Percentiles rank a stretch among this genome's conserved stretches.
Conservation (phyloP, 345 rosid species). For the Aegle marmelos region DNA sequence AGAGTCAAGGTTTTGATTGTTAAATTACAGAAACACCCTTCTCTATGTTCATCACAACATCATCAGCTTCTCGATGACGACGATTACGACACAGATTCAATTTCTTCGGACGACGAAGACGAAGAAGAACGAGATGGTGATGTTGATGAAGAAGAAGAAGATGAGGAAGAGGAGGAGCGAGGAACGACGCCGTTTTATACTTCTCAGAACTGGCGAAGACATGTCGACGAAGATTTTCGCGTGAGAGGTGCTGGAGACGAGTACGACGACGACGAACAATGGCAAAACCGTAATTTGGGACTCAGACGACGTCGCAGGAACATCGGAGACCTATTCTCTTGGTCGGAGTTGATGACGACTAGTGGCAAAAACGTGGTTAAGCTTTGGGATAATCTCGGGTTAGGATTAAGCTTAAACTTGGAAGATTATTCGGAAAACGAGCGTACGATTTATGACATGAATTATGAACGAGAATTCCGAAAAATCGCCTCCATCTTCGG, state of each 20-base stretch:
- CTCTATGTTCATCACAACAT: constrained; percentile 19
- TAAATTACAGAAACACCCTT: constrained; percentile 27
- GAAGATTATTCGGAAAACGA: constrained; percentile 4
- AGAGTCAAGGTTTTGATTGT: constrained; percentile 40
- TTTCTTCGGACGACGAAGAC: constrained; percentile 29
- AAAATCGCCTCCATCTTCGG: constrained; percentile 20
- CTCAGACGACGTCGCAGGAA: constrained; percentile 40
- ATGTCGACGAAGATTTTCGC: constrained; percentile 34
- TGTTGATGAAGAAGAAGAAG: constrained; percentile 19
- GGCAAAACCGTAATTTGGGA: constrained; percentile 18
- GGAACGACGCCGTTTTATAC: neutral
- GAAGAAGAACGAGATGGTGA: constrained; percentile 30
- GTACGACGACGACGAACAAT: constrained; percentile 14
- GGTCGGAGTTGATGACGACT: constrained; percentile 37
- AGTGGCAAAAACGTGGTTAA: constrained; percentile 54
- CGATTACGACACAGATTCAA: constrained; percentile 36
- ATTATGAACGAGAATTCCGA: neutral
- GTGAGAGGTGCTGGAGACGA: constrained; percentile 38
- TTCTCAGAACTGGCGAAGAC: constrained; percentile 21
- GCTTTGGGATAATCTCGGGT: constrained; percentile 54
- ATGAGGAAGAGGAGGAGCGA: constrained; percentile 4
- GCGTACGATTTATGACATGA: constrained; percentile 15
- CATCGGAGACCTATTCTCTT: constrained; percentile 40
- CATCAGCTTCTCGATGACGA: constrained; percentile 11
- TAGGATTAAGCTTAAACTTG: constrained; percentile 32